Percentiles rank a stretch among this genome's conserved stretches.
phyloP scores from a whole-genome alignment of 1,284 basidiomycete species.

The Cystobasidium pallidum region DNA sequence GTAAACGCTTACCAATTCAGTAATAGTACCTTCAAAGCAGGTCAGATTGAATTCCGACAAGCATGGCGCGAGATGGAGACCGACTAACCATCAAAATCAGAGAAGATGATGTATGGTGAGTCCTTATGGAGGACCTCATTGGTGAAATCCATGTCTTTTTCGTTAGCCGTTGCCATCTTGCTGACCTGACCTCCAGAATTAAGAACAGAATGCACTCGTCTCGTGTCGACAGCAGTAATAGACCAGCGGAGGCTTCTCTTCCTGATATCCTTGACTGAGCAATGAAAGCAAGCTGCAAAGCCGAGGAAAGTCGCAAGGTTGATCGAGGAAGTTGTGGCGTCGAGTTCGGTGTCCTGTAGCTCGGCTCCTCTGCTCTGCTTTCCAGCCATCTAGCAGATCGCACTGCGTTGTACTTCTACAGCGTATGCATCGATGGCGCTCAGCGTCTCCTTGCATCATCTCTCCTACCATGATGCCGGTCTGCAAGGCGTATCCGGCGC shows the following conservation, averaged over 20 bases:
- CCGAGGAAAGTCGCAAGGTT: neutral
- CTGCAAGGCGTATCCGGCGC: constrained; percentile 39
- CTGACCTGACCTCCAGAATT: neutral
- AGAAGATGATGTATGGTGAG: constrained; percentile 81
- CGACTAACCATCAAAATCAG: constrained; percentile 64
- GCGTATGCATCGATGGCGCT: constrained; percentile 17
- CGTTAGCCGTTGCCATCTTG: neutral
- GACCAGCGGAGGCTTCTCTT: too few relatives aligned
- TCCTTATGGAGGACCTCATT: constrained; percentile 62
- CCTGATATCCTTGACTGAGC: too few relatives aligned
- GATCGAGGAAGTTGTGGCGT: neutral
- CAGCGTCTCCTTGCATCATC: constrained; percentile 31
- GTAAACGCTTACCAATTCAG: neutral
- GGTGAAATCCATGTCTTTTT: constrained; percentile 9
- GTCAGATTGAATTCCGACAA: neutral
- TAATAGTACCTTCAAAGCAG: neutral
- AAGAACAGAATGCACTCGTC: too few relatives aligned
- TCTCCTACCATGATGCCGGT: constrained; percentile 42
- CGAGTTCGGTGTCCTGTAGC: neutral
- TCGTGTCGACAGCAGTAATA: too few relatives aligned
- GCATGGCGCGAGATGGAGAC: neutral
- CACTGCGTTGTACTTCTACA: neutral
- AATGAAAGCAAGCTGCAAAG: too few relatives aligned
- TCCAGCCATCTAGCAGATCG: neutral
- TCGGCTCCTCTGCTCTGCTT: neutral